Percentiles rank a stretch among this genome's conserved stretches.
phyloP scores from a whole-genome alignment of 2,329 filamentous ascomycete genomes.

The Pseudohalonectria lignicola region DNA sequence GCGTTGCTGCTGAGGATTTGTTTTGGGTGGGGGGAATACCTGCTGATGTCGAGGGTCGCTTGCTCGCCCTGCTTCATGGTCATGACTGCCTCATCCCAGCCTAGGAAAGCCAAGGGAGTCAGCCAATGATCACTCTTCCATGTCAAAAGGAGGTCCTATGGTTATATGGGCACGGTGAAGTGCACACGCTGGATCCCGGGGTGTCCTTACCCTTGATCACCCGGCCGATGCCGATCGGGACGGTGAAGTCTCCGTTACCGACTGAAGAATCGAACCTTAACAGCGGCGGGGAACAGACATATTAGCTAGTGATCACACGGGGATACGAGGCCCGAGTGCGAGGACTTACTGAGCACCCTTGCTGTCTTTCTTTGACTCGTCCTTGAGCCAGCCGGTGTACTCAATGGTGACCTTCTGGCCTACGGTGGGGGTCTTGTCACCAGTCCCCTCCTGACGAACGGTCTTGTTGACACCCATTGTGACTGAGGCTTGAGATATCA shows the following conservation, averaged over 20 bases:
- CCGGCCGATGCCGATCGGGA: slow-evolving; percentile 67
- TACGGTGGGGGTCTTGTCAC: slow-evolving; percentile 39
- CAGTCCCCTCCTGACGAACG: slow-evolving; percentile 48
- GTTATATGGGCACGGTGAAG: background rate
- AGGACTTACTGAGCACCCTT: slow-evolving; percentile 56
- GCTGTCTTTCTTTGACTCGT: slow-evolving; percentile 43
- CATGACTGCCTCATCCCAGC: slow-evolving; percentile 76
- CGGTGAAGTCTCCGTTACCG: slow-evolving; percentile 65
- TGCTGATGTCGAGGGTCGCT: slow-evolving; percentile 70
- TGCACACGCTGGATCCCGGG: background rate
- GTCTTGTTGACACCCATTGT: slow-evolving; percentile 68
- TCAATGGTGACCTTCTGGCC: slow-evolving; percentile 76
- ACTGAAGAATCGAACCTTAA: slow-evolving; percentile 81
- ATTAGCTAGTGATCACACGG: background rate
- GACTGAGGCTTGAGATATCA: slow-evolving; percentile 7
- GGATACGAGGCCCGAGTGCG: background rate
- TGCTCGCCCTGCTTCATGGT: slow-evolving; percentile 89
- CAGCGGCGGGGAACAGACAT: slow-evolving; percentile 2
- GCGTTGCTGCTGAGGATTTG: slow-evolving; percentile 1
- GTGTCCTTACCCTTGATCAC: slow-evolving; percentile 67
- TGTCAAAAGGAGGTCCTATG: background rate
- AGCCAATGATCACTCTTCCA: too few species aligned
- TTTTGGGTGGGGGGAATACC: slow-evolving; percentile 30
- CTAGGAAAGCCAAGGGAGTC: slow-evolving; percentile 31
- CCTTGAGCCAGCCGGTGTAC: slow-evolving; percentile 83